phyloP scores from a whole-genome alignment of 208 protist genomes.

The Leishmania lainsoni region DNA sequence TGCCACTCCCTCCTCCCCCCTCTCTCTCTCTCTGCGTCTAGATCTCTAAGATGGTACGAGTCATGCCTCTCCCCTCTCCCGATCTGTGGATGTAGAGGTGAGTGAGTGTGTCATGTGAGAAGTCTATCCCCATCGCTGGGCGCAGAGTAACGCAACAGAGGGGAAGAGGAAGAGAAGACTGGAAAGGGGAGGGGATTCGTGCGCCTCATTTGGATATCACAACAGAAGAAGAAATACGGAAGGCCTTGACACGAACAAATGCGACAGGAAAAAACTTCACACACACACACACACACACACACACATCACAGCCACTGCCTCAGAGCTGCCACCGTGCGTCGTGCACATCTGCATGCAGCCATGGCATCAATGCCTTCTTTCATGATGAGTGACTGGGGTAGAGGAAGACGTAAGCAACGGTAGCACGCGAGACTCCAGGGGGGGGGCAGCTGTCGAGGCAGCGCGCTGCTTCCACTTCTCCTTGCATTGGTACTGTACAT shows the following conservation, averaged over 20 bases:
- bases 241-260: not conserved
- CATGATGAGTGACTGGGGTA: not conserved
- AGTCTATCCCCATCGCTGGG: not conserved
- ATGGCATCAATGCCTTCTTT: not conserved
- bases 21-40: not conserved
- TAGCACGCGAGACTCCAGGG: not conserved
- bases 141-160: not conserved
- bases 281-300: not conserved
- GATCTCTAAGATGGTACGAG: not conserved
- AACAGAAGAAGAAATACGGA: not conserved
- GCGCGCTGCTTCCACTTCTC: not conserved
- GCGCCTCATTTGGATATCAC: not conserved
- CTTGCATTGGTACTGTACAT: conserved; percentile 1
- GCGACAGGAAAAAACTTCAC: not conserved
- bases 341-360: not conserved
- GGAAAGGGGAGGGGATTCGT: not conserved
- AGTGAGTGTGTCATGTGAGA: not conserved
- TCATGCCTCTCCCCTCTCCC: not conserved
- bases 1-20: not conserved
- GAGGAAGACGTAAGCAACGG: not conserved
- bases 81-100: not conserved
- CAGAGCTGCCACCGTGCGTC: not conserved
- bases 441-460: not conserved
- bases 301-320: not conserved
- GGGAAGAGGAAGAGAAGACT: not conserved